Conservation (phyloP, 73 alveolate genomes). For the Stentor coeruleus region DNA sequence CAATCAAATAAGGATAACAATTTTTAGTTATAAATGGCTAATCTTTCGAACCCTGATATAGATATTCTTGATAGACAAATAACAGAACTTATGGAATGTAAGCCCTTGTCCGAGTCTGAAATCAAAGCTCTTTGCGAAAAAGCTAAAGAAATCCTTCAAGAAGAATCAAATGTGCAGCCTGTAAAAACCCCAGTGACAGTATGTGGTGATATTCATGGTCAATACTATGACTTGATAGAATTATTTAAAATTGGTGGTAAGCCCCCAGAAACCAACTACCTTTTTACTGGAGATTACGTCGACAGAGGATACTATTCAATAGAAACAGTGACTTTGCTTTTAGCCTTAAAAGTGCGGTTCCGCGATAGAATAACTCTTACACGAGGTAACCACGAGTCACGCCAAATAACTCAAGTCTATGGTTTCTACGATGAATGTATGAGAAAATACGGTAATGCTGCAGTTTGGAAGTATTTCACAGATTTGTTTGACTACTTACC, state of each 20-base stretch:
- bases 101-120: constrained; percentile 64
- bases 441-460: constrained; percentile 58
- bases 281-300: constrained; percentile 85
- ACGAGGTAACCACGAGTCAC: constrained; percentile 69
- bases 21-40: too few species aligned
- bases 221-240: constrained; percentile 76
- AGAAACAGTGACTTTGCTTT: constrained; percentile 79
- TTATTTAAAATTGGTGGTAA: constrained; percentile 45
- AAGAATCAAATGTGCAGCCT: constrained; percentile 68
- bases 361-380: constrained; percentile 57
- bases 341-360: constrained; percentile 78
- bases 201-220: constrained; percentile 85
- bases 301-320: constrained; percentile 84
- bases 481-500: constrained; percentile 42
- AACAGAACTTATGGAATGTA: constrained; percentile 53
- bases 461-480: constrained; percentile 58
- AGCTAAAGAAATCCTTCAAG: constrained; percentile 88
- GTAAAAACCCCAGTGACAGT: constrained; percentile 53
- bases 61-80: constrained; percentile 28
- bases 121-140: constrained; percentile 82
- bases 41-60: constrained; percentile 33
- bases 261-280: constrained; percentile 63
- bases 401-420: constrained; percentile 63
- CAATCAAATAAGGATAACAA: too few species aligned
- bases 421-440: constrained; percentile 76